Conservation (phyloP, 345 rosid species). For the Isatis tinctoria region DNA sequence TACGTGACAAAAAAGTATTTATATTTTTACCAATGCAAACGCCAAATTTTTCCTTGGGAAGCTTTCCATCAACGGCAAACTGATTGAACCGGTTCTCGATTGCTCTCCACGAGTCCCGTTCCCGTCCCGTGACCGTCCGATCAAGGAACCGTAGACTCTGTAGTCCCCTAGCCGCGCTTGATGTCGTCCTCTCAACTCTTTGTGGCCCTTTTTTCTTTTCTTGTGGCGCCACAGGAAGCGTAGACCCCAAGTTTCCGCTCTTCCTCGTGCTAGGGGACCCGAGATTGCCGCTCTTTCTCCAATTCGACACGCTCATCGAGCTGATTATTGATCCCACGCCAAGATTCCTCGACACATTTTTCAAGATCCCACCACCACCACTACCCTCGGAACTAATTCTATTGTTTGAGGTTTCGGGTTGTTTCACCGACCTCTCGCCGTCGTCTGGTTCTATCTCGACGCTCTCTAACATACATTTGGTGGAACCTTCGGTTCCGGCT, state of each 20-base stretch:
- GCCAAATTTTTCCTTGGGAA: conserved; percentile 67
- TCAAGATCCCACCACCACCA: conserved; percentile 18
- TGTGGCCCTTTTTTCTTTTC: background rate
- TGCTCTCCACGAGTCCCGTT: conserved; percentile 72
- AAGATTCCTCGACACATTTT: conserved; percentile 19
- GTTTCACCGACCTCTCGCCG: conserved; percentile 27
- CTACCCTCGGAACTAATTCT: conserved; percentile 3
- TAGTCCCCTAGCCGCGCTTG: conserved; percentile 66
- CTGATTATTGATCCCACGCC: conserved; percentile 32
- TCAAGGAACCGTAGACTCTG: conserved; percentile 84
- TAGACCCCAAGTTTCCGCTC: conserved; percentile 23
- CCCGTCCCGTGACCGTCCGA: conserved; percentile 60
- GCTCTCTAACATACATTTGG: conserved; percentile 51
- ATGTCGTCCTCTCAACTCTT: conserved; percentile 45
- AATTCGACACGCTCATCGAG: conserved; percentile 40
- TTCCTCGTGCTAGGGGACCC: background rate
- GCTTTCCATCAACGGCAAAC: conserved; percentile 50
- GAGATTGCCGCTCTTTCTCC: conserved; percentile 32
- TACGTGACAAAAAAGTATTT: background rate
- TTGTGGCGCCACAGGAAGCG: background rate
- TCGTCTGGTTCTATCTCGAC: conserved; percentile 43
- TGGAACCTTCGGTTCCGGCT: conserved; percentile 26
- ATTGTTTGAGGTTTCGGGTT: conserved; percentile 7
- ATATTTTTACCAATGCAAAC: conserved; percentile 52
- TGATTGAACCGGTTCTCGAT: conserved; percentile 70